Conservation (phyloP, 257 asterid species). For the Solanum stenotomum region DNA sequence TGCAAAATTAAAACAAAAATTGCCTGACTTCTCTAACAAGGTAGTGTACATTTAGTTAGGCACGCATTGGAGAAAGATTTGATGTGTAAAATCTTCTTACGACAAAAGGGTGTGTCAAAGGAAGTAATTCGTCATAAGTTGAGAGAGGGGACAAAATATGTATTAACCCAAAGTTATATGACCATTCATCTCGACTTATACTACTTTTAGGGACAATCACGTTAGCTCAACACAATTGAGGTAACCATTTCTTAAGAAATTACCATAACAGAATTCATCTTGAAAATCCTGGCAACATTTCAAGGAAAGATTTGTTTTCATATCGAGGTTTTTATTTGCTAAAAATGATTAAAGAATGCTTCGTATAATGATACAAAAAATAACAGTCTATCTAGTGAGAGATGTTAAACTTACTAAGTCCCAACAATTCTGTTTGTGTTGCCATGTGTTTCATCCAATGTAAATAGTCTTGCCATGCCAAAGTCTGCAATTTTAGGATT, state of each 20-base stretch:
- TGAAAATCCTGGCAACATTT: background rate
- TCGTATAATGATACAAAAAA: background rate
- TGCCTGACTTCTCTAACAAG: background rate
- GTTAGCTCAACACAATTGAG: background rate
- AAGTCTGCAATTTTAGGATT: constrained; percentile 28
- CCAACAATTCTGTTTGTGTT: background rate
- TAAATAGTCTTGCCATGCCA: constrained; percentile 14
- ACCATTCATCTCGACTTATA: background rate
- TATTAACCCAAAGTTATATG: background rate
- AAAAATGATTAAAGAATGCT: background rate
- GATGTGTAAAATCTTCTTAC: background rate
- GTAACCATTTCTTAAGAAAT: background rate
- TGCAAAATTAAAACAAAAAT: background rate
- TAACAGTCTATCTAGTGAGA: background rate
- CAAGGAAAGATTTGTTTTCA: background rate
- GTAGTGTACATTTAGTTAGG: background rate
- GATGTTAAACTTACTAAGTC: background rate
- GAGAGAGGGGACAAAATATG: background rate
- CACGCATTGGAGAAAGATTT: background rate
- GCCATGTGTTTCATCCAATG: background rate
- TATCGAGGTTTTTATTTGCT: background rate
- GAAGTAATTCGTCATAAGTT: background rate
- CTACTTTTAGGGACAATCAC: background rate
- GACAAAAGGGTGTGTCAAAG: background rate
- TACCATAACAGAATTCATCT: too few relatives aligned